Conservation (phyloP, 1,139 yeast genomes). For the Blastobotrys proliferans region DNA sequence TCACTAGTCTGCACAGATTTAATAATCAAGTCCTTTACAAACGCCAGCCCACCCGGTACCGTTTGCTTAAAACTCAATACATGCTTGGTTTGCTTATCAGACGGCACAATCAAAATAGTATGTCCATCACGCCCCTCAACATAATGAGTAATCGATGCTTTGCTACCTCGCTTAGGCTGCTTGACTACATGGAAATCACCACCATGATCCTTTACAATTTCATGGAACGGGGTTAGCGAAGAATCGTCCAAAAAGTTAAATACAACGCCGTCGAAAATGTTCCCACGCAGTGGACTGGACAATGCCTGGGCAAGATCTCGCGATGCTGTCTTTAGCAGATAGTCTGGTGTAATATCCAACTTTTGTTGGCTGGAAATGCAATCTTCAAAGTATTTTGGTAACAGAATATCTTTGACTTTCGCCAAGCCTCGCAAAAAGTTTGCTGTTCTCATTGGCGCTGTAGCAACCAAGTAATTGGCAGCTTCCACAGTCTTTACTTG, state of each 20-base stretch:
- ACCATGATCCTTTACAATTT: constrained; percentile 7
- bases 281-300: no score
- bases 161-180: not conserved
- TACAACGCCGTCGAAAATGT: constrained; percentile 30
- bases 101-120: constrained; percentile 1
- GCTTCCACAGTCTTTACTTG: constrained; percentile 28
- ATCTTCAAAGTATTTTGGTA: constrained; percentile 31
- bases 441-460: constrained; percentile 75
- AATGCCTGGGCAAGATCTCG: constrained; percentile 25
- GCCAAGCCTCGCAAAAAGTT: constrained; percentile 61
- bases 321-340: constrained; percentile 23
- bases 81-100: not conserved
- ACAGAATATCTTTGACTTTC: constrained; percentile 38
- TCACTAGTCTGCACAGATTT: not conserved
- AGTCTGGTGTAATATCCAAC: constrained; percentile 27
- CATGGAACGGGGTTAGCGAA: constrained; percentile 1
- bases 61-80: constrained; percentile 1
- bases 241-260: constrained; percentile 39
- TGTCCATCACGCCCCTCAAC: not conserved
- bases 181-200: not conserved
- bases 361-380: constrained; percentile 20
- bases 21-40: constrained; percentile 7
- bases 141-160: no score
- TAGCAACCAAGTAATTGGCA: constrained; percentile 52
- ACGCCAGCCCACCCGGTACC: not conserved